Base-by-base conservation (phyloP, 1,284 basidiomycete species). In the Melampsora larici-populina region DNA sequence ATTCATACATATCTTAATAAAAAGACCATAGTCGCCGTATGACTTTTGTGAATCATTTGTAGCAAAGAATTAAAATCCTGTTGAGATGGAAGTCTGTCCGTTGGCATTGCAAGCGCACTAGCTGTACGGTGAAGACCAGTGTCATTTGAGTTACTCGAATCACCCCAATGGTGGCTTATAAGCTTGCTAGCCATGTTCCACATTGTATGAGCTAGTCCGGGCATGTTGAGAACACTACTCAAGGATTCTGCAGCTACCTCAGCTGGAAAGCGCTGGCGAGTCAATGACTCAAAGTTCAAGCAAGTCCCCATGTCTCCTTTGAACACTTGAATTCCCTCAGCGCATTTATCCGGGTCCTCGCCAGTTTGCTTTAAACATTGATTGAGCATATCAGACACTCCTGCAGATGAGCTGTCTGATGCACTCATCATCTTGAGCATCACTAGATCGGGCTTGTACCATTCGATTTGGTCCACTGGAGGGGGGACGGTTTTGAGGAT, bases 351-450 rank as follows among this genome's bases (percentile, higher is more conserved):
- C 21, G 48, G 21, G 21, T 49, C 48, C 21, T 11, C 48, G 21
- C 21, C 48, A 49, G 21, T 11, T 21, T 49, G 48, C 48, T 49
- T 11, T 11, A 49, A 11, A 11, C 11, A 49, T 21, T 49, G 48
- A 31, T 70, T n/a, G 21, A 58, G 40, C 1, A 72, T 60, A 40
- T 72, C 51, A 4, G 40, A 49, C 9, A 70, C 31, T 17, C 67
- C 67, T 24, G 43, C 26, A 17, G 67, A 36, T 9, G 24, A 48
- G 43, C 49, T 70, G 7, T 70, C 67, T 4, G 46, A 33, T 9
- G 67, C 67, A 26, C 31, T 29, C 67, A 70, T 70, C 40, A 70
- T 17, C 46, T 70, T 70, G 17, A 70, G 67, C 67, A 70, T 70
- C 7, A 24, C 29, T 24, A 70, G 43, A n/a, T 40, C 24, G 4